Conservation (phyloP, 345 rosid genomes). For the Salix purpurea region DNA sequence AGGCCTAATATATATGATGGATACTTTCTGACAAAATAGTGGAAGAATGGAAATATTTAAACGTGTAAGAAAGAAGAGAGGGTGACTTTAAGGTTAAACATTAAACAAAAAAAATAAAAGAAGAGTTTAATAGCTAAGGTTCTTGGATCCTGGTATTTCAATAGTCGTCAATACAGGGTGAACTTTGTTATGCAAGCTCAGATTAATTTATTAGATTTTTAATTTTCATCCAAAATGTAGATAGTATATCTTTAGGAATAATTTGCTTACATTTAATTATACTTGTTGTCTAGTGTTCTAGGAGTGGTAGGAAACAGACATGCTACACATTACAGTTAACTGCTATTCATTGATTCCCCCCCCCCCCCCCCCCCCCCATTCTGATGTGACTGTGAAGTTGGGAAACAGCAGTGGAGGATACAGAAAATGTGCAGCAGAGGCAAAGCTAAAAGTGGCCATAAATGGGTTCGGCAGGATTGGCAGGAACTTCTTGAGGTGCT, state of each 20-base stretch:
- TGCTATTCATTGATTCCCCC: neutral
- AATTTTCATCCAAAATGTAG: neutral
- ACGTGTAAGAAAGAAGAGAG: neutral
- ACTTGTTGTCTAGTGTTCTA: neutral
- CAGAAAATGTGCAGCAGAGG: conserved; percentile 67
- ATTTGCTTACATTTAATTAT: neutral
- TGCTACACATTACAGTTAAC: neutral
- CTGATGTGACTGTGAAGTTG: conserved; percentile 23
- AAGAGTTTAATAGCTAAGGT: neutral
- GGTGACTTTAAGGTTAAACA: neutral
- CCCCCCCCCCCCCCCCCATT: neutral
- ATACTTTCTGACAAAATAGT: neutral
- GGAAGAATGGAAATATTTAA: neutral
- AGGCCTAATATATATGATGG: neutral
- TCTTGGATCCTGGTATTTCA: neutral
- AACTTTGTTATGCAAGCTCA: neutral
- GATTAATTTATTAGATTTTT: neutral
- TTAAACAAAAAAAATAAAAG: neutral
- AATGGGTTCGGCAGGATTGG: conserved; percentile 93
- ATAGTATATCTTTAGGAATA: neutral
- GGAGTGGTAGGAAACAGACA: neutral
- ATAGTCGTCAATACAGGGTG: neutral
- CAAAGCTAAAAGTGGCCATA: conserved; percentile 86
- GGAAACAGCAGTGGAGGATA: conserved; percentile 59
- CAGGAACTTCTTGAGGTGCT: conserved; percentile 93